Percentiles rank a stretch among this genome's conserved stretches.
Conservation (phyloP, 169 alveolate genomes). For the Plasmodium fragile region DNA sequence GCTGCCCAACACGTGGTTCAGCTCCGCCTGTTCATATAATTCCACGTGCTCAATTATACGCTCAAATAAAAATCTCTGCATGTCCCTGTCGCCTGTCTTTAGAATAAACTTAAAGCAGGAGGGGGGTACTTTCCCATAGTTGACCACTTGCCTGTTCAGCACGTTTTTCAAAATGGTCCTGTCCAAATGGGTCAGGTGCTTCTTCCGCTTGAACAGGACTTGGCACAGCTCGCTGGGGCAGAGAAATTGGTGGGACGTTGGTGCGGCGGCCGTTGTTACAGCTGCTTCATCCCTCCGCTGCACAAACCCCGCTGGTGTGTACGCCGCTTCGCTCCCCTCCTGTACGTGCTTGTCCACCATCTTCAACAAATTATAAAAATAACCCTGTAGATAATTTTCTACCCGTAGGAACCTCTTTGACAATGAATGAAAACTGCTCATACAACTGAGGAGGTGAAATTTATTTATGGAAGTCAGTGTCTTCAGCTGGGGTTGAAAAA, state of each 20-base stretch:
- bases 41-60: constrained; percentile 29
- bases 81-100: constrained; percentile 27
- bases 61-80: constrained; percentile 11
- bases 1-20: background rate
- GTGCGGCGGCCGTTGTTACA: background rate
- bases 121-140: constrained; percentile 7
- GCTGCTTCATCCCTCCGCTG: background rate
- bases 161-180: constrained; percentile 12
- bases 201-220: constrained; percentile 32
- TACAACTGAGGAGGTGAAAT: constrained; percentile 31
- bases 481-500: background rate
- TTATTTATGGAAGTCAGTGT: constrained; percentile 12
- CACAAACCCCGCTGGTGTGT: too few species aligned
- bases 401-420: constrained; percentile 51
- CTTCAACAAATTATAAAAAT: constrained; percentile 27
- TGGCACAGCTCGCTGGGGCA: constrained; percentile 6
- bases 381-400: background rate
- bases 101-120: background rate
- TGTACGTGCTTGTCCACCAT: background rate
- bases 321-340: background rate
- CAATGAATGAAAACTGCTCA: constrained; percentile 17
- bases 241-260: background rate
- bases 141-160: constrained; percentile 11
- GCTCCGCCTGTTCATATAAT: constrained; percentile 16
- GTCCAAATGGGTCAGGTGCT: constrained; percentile 32